A percentile compares a stretch with the other conserved stretches of the same genome.
These are phyloP conservation scores for Warburgia ugandensis DNA, from an alignment of 164 flowering plant genomes.

Conservation along the genomic window DNA sequence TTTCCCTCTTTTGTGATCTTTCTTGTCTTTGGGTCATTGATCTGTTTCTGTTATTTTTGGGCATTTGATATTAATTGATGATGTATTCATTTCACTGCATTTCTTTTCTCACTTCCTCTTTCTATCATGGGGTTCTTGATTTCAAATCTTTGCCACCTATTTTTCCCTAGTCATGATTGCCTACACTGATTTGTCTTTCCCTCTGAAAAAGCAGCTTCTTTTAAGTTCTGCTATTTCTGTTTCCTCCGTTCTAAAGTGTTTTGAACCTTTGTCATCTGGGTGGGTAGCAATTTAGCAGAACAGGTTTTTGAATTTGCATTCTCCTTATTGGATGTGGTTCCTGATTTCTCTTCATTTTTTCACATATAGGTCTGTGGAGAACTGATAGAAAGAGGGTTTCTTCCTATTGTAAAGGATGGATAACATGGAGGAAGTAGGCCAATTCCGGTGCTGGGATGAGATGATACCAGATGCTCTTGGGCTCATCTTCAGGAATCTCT, in stretches of 20 bases:
- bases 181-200: too few relatives aligned
- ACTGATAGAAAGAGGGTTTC: background rate
- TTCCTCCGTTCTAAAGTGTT: background rate
- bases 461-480: slow-evolving; percentile 74
- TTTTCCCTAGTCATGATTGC: background rate
- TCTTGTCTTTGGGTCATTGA: slow-evolving; percentile 1
- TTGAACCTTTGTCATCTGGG: background rate
- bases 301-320: background rate
- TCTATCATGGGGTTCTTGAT: background rate
- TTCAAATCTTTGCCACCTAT: background rate
- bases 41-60: background rate
- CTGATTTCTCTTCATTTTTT: background rate
- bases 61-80: background rate
- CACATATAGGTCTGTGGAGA: background rate
- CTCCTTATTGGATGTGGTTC: background rate
- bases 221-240: background rate
- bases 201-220: background rate
- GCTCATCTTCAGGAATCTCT: slow-evolving; percentile 59
- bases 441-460: slow-evolving; percentile 64
- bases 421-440: slow-evolving; percentile 41
- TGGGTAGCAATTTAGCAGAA: background rate
- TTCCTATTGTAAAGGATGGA: background rate
- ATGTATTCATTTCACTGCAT: background rate
- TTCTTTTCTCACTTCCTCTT: background rate
- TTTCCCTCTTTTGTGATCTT: background rate